These are phyloP conservation scores for Ustilago loliicola DNA, from an alignment of 1,284 basidiomycete genomes.

Conservation along the genomic window DNA sequence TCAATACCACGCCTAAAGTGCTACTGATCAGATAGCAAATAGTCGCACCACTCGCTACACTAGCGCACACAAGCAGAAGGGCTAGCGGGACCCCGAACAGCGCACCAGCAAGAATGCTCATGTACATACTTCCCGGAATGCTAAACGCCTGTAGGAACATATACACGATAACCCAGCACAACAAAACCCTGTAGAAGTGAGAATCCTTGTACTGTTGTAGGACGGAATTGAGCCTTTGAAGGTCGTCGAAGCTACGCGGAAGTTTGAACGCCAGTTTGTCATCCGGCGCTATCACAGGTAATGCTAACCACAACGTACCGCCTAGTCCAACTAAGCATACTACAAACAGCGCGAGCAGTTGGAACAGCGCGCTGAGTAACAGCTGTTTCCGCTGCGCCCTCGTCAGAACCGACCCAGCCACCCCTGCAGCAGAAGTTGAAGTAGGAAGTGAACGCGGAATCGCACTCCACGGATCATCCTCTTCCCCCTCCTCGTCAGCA, in stretches of 20 bases:
- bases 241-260: slow-evolving; percentile 71
- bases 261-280: slow-evolving; percentile 66
- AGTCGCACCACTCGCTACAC: slow-evolving; percentile 89
- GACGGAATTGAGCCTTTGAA: slow-evolving; percentile 69
- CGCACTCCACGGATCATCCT: slow-evolving; percentile 44
- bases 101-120: slow-evolving; percentile 94
- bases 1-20: slow-evolving; percentile 77
- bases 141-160: slow-evolving; percentile 96
- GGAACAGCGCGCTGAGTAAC: slow-evolving; percentile 41
- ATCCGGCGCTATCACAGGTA: slow-evolving; percentile 53
- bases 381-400: slow-evolving; percentile 38
- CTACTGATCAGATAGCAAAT: slow-evolving; percentile 93
- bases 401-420: background rate
- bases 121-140: slow-evolving; percentile 96
- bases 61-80: slow-evolving; percentile 88
- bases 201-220: slow-evolving; percentile 71
- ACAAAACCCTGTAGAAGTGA: slow-evolving; percentile 69
- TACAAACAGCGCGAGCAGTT: slow-evolving; percentile 56
- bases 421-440: background rate
- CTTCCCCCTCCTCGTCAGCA: slow-evolving; percentile 11
- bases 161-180: slow-evolving; percentile 76
- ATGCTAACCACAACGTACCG: slow-evolving; percentile 53
- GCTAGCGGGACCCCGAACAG: slow-evolving; percentile 93
- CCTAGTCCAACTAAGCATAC: slow-evolving; percentile 50
- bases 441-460: slow-evolving; percentile 19